Percentiles rank a stretch among this genome's conserved stretches.
Conservation (phyloP, 805 yeast species). For the Monosporozyma servazzii region DNA sequence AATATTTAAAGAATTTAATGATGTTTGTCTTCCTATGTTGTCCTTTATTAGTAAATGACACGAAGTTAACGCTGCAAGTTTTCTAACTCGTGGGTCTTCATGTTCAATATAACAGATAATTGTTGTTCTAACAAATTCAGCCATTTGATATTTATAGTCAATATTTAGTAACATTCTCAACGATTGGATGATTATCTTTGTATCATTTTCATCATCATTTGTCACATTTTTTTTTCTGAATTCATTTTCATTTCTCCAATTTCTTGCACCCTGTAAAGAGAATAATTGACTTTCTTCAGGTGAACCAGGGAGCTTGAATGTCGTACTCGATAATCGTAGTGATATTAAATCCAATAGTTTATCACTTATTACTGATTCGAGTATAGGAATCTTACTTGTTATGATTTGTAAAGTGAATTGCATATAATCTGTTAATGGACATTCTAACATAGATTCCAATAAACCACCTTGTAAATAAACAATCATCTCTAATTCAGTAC, state of each 20-base stretch:
- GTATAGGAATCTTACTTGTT: constrained; percentile 61
- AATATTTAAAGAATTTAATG: constrained; percentile 68
- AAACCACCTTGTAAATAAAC: constrained; percentile 74
- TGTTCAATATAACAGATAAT: constrained; percentile 73
- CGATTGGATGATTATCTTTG: constrained; percentile 58
- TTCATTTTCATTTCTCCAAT: constrained; percentile 64
- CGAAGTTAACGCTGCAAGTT: constrained; percentile 74
- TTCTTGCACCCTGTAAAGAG: constrained; percentile 56
- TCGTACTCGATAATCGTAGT: constrained; percentile 64
- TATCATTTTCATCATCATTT: constrained; percentile 36
- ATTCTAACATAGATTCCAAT: constrained; percentile 63
- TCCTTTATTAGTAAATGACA: constrained; percentile 65
- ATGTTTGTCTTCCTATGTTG: constrained; percentile 72
- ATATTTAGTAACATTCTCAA: constrained; percentile 64
- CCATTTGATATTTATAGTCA: constrained; percentile 62
- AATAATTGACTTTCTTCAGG: constrained; percentile 55
- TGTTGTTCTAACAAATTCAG: constrained; percentile 78
- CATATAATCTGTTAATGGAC: constrained; percentile 71
- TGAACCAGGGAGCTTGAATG: constrained; percentile 76
- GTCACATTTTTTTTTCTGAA: constrained; percentile 48
- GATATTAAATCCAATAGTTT: constrained; percentile 63
- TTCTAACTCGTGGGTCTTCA: constrained; percentile 63
- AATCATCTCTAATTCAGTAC: constrained; percentile 83
- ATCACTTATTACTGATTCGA: constrained; percentile 59
- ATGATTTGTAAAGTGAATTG: constrained; percentile 62